Evolutionary conservation across 768 basidiomycete genomes (phyloP).

Genomic region (Glaciozyma martinii): DNA sequence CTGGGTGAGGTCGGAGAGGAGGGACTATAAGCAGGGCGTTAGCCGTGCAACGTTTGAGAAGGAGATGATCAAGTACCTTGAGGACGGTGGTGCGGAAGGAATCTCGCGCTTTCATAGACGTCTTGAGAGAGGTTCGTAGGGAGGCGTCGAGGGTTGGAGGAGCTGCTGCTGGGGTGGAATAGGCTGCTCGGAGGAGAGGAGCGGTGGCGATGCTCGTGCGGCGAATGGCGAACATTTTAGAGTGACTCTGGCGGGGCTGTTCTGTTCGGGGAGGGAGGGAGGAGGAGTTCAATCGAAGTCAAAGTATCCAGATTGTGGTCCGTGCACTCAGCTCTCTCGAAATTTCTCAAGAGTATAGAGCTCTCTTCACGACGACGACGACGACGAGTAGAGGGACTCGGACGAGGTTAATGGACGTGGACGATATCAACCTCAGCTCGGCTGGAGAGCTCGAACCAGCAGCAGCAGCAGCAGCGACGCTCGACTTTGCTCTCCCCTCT

Average conservation of each 20-base stretch:
- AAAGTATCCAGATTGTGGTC: too few relatives aligned
- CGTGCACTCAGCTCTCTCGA: too few relatives aligned
- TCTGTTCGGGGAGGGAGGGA: too few relatives aligned
- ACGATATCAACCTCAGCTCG: too few relatives aligned
- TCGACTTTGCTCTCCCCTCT: neutral
- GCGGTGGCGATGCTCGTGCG: neutral
- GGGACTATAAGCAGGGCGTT: conserved; percentile 7
- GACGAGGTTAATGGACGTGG: too few relatives aligned
- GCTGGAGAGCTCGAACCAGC: too few relatives aligned
- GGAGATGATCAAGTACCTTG: conserved; percentile 8
- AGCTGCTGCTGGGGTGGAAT: neutral
- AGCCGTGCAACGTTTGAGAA: too few relatives aligned
- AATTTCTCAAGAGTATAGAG: too few relatives aligned
- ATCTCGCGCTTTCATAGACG: conserved; percentile 18
- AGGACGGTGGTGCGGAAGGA: neutral
- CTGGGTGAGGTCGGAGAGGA: conserved; percentile 24
- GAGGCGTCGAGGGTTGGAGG: conserved; percentile 10
- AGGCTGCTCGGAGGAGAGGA: neutral
- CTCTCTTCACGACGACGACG: too few relatives aligned
- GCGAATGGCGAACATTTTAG: conserved; percentile 6
- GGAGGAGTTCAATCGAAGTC: too few relatives aligned
- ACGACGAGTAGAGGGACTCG: too few relatives aligned
- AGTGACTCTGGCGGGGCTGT: too few relatives aligned
- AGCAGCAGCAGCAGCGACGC: neutral
- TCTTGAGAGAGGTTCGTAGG: conserved; percentile 19